Evolutionary conservation across 2,329 filamentous ascomycete species (phyloP), one percentile per base, ranked within the genome.

Genomic region (Gnomoniopsis sp.): DNA sequence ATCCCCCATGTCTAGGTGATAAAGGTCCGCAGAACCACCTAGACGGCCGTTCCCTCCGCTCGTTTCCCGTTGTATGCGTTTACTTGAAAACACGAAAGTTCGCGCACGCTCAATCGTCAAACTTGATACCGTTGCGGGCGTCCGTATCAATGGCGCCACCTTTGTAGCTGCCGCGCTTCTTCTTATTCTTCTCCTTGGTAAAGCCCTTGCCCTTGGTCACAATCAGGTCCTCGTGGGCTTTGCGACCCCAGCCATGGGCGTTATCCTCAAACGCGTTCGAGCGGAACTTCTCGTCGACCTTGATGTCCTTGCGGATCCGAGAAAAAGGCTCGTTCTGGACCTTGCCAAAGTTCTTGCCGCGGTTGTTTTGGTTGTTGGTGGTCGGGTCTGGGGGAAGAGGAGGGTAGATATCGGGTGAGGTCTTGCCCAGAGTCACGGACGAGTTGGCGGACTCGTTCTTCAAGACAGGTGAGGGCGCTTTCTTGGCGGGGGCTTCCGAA

Each of bases 171-270:
- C 95, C 95, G 67, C 87, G 83, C 82, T 92, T 93, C 83, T 92
- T 95, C 82, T 99, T 99, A 78, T 99, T 99, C 87, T 99, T 99
- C 80, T 98, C 95, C 81, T 99, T 99, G 61, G 93, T 98, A 77
- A 99, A 99, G 3, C 91, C 92, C 78, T 97, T 98, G 68, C 95
- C 95, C 72, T 89, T 91, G 34, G 93, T 98, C 43, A 96, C 84
- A 51, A 92, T 90, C 63, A 99, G 78, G 71, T 97, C 93, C 65
- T 91, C 84, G 70, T 93, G 90, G 10, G 96, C 96, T 66, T 87
- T 87, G 67, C 95, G 88, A 23, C 93, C 93, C 75, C 98, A 99
- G 63, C 89, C 88, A 72, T 97, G 91, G 22, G 87, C 81, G 12
- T 91, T 81, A 53, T 61, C 59, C 49, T 58, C 58, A 71, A 93